These are phyloP conservation scores for Pelomyxa schiedti DNA, from an alignment of 78 protist species.

Conservation along the genomic window DNA sequence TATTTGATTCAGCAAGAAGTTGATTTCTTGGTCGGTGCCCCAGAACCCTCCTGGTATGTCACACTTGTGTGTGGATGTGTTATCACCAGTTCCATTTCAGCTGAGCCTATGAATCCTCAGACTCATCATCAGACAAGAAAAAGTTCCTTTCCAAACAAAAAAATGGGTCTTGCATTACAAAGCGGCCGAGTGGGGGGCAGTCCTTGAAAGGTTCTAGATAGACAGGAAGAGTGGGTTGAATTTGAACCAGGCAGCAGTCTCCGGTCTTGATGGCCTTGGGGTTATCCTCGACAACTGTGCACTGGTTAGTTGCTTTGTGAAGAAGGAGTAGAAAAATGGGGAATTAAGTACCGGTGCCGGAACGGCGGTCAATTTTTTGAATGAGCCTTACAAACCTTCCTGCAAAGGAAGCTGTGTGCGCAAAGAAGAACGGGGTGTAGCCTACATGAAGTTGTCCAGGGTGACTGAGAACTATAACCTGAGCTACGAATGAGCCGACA, in stretches of 20 bases:
- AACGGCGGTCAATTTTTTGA: neutral
- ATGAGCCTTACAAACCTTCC: neutral
- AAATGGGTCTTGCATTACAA: no score
- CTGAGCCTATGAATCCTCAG: no score
- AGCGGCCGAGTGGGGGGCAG: neutral
- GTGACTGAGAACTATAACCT: neutral
- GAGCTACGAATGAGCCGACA: neutral
- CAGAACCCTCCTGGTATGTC: no score
- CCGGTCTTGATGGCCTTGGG: neutral
- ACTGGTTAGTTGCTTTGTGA: neutral
- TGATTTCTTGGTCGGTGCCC: no score
- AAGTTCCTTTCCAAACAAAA: no score
- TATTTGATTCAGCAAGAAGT: no score
- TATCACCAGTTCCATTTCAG: no score
- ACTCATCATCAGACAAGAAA: no score
- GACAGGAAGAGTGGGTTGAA: neutral
- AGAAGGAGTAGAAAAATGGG: no score
- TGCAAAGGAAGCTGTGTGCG: neutral
- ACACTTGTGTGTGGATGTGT: no score
- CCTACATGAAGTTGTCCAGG: neutral
- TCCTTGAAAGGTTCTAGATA: neutral
- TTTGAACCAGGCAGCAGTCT: neutral
- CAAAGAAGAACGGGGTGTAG: neutral
- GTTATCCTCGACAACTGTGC: neutral
- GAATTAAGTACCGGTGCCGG: no score